These are phyloP conservation scores for Phytophthora cactorum DNA, from an alignment of 352 stramenopile species.

Conservation along the genomic window DNA sequence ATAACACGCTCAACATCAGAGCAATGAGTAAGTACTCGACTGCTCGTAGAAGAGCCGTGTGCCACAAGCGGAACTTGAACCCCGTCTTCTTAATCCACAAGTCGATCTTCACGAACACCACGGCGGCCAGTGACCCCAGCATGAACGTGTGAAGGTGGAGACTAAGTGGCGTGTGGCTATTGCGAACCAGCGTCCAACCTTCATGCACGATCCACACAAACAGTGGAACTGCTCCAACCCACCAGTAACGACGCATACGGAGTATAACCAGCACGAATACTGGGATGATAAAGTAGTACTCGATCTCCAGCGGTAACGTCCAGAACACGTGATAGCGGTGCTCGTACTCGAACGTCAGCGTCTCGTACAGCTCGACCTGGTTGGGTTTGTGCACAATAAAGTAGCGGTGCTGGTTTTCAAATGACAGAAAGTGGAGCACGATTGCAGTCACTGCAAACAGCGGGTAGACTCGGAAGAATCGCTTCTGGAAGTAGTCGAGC, in stretches of 20 bases:
- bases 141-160: slow-evolving; percentile 44
- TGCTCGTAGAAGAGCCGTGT: slow-evolving; percentile 20
- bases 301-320: slow-evolving; percentile 56
- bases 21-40: slow-evolving; percentile 24
- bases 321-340: slow-evolving; percentile 55
- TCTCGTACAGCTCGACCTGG: slow-evolving; percentile 39
- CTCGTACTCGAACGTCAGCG: slow-evolving; percentile 42
- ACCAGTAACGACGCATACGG: slow-evolving; percentile 33
- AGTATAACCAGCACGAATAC: slow-evolving; percentile 38
- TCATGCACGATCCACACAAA: slow-evolving; percentile 33
- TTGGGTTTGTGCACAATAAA: slow-evolving; percentile 30
- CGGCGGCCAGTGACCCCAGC: slow-evolving; percentile 38
- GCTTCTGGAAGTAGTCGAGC: slow-evolving; percentile 54
- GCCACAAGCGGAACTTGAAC: slow-evolving; percentile 31
- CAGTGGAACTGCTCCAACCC: slow-evolving; percentile 28
- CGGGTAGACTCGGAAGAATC: slow-evolving; percentile 64
- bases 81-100: slow-evolving; percentile 18
- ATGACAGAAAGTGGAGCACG: slow-evolving; percentile 36
- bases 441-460: slow-evolving; percentile 47
- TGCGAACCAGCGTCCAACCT: slow-evolving; percentile 25
- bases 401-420: slow-evolving; percentile 36
- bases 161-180: slow-evolving; percentile 32
- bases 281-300: slow-evolving; percentile 51
- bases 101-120: slow-evolving; percentile 40
- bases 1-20: slow-evolving; percentile 41